Conservation (phyloP, 2,329 filamentous ascomycete species). For the Graphium sp. region DNA sequence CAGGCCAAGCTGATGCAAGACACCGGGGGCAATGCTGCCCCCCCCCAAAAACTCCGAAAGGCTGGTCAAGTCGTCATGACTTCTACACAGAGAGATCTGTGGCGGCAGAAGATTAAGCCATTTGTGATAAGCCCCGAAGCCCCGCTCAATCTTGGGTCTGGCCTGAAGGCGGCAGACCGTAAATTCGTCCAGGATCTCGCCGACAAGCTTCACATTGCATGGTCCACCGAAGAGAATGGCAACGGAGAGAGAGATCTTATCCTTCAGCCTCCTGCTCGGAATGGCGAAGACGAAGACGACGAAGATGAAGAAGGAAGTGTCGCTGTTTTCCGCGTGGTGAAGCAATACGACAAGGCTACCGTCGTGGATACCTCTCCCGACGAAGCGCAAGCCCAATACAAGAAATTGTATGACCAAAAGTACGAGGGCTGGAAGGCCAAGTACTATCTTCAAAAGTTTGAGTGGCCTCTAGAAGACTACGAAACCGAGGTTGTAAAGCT, state of each 20-base stretch:
- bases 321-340: slow-evolving; percentile 72
- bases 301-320: slow-evolving; percentile 62
- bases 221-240: slow-evolving; percentile 40
- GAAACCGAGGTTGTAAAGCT: slow-evolving; percentile 60
- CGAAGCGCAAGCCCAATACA: slow-evolving; percentile 62
- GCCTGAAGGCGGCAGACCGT: slow-evolving; percentile 67
- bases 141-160: slow-evolving; percentile 56
- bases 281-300: slow-evolving; percentile 38
- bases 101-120: slow-evolving; percentile 62
- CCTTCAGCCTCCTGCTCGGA: slow-evolving; percentile 27
- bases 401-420: slow-evolving; percentile 77
- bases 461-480: slow-evolving; percentile 69
- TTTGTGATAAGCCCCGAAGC: slow-evolving; percentile 57
- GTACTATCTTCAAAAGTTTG: slow-evolving; percentile 84
- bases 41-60: slow-evolving; percentile 31
- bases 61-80: slow-evolving; percentile 61
- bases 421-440: slow-evolving; percentile 88
- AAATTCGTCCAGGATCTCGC: slow-evolving; percentile 87
- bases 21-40: slow-evolving; percentile 42
- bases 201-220: slow-evolving; percentile 37
- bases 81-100: slow-evolving; percentile 64
- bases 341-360: slow-evolving; percentile 79
- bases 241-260: slow-evolving; percentile 35
- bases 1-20: slow-evolving; percentile 67
- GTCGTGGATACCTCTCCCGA: slow-evolving; percentile 66